phyloP scores from a whole-genome alignment of 352 stramenopile genomes.

The Aphanomyces euteiches region DNA sequence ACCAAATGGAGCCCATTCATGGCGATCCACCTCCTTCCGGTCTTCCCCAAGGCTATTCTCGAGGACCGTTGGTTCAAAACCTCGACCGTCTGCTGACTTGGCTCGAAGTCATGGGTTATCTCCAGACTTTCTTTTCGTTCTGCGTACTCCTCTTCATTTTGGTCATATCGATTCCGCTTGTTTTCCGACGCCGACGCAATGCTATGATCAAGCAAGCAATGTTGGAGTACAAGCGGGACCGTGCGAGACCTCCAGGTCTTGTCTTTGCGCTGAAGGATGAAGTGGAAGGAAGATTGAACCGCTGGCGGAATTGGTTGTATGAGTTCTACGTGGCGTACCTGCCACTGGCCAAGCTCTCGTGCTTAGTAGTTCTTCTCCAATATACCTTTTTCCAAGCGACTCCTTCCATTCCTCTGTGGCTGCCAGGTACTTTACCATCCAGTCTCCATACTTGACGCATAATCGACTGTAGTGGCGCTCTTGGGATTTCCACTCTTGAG shows the following conservation, averaged over 20 bases:
- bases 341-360: constrained; percentile 4
- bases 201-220: neutral
- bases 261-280: neutral
- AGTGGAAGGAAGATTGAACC: constrained; percentile 2
- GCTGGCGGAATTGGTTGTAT: neutral
- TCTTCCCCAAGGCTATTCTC: too few relatives aligned
- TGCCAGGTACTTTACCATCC: neutral
- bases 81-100: neutral
- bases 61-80: neutral
- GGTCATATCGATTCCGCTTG: constrained; percentile 18
- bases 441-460: too few relatives aligned
- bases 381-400: constrained; percentile 1
- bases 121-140: constrained; percentile 22
- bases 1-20: neutral
- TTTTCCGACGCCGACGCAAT: constrained; percentile 22
- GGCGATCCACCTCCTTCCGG: too few relatives aligned
- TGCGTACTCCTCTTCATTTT: constrained; percentile 20
- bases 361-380: constrained; percentile 2
- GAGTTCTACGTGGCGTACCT: constrained; percentile 10
- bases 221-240: constrained; percentile 9
- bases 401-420: constrained; percentile 8
- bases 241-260: neutral
- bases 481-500: constrained; percentile 1
- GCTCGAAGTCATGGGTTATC: neutral
- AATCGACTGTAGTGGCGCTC: neutral